Evolutionary conservation across 805 yeast genomes (phyloP).

Genomic region (Barnettozyma salicaria): DNA sequence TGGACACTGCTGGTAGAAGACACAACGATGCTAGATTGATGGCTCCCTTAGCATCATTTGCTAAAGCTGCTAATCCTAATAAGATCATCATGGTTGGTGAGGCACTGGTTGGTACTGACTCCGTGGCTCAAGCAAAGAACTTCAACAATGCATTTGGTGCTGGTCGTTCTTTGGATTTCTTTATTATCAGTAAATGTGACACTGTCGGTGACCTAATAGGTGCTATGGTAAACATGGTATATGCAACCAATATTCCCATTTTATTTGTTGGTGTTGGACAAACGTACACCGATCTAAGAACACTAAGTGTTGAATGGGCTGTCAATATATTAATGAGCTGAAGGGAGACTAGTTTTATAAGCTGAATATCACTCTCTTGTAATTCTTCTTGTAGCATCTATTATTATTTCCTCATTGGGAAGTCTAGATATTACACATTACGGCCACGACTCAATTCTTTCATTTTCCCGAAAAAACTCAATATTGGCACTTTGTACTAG

Average conservation of each 20-base stretch:
- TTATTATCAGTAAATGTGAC: constrained; percentile 90
- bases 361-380: background rate
- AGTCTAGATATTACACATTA: constrained; percentile 1
- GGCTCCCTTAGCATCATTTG: constrained; percentile 94
- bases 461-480: too few species aligned
- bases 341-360: constrained; percentile 5
- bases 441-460: background rate
- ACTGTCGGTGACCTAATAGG: constrained; percentile 97
- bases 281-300: constrained; percentile 88
- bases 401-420: constrained; percentile 6
- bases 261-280: constrained; percentile 96
- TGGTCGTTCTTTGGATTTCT: constrained; percentile 74
- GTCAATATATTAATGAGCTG: constrained; percentile 75
- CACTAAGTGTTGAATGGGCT: constrained; percentile 87
- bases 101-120: constrained; percentile 95
- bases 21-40: constrained; percentile 90
- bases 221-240: constrained; percentile 95
- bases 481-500: too few species aligned
- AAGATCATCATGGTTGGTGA: constrained; percentile 98
- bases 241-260: constrained; percentile 92
- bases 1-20: constrained; percentile 97
- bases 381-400: too few species aligned
- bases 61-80: constrained; percentile 92
- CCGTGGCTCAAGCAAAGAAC: constrained; percentile 90
- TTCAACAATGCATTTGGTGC: constrained; percentile 92